Evolutionary conservation across 768 basidiomycete genomes (phyloP).

Genomic region (Pisolithus microcarpus): DNA sequence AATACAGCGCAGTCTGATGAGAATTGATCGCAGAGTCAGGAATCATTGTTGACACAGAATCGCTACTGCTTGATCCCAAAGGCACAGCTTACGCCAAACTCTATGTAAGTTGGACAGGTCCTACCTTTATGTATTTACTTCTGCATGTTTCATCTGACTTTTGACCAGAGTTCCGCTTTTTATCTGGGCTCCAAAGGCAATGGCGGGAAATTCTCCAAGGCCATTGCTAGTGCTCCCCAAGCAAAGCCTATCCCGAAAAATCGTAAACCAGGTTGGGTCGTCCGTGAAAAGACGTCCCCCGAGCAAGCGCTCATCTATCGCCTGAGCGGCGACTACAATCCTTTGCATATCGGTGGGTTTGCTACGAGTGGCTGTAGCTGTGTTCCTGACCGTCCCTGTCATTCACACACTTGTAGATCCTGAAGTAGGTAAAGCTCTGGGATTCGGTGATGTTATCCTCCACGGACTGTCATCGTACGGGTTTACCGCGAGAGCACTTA

Average conservation of each 20-base stretch:
- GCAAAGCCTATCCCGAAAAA: slow-evolving; percentile 56
- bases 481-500: slow-evolving; percentile 70
- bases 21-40: slow-evolving; percentile 50
- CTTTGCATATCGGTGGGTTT: slow-evolving; percentile 59
- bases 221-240: slow-evolving; percentile 52
- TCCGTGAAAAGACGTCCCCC: slow-evolving; percentile 53
- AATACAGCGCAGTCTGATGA: neutral
- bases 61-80: slow-evolving; percentile 51
- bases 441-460: slow-evolving; percentile 80
- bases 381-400: neutral
- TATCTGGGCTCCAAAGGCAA: slow-evolving; percentile 61
- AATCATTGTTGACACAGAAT: slow-evolving; percentile 63
- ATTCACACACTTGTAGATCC: slow-evolving; percentile 45
- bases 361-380: neutral
- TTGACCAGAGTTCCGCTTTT: slow-evolving; percentile 52
- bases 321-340: slow-evolving; percentile 74
- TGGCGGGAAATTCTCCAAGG: slow-evolving; percentile 55
- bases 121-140: neutral
- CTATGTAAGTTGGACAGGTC: slow-evolving; percentile 36
- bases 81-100: slow-evolving; percentile 57
- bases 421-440: slow-evolving; percentile 56
- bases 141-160: neutral
- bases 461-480: slow-evolving; percentile 82
- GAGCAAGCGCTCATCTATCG: slow-evolving; percentile 69
- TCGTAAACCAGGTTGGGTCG: slow-evolving; percentile 52